Conservation (phyloP, 1,139 yeast species). For the Taiozyma sp. region DNA sequence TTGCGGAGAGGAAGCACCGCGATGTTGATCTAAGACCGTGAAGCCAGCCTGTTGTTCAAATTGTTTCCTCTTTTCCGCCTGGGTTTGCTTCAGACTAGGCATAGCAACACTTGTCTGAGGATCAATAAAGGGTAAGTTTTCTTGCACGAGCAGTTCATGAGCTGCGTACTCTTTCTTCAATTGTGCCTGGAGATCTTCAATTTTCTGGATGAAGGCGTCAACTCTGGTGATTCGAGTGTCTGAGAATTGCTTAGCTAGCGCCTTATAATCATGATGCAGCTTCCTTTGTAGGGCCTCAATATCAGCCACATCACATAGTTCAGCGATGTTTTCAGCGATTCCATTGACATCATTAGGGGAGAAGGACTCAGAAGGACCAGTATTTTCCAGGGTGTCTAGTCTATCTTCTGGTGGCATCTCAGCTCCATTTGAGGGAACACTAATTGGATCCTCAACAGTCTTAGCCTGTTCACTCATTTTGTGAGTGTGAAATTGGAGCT, state of each 20-base stretch:
- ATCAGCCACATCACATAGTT: constrained; percentile 11
- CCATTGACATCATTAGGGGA: neutral
- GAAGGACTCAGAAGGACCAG: neutral
- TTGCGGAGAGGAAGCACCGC: constrained; percentile 3
- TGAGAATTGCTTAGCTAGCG: constrained; percentile 25
- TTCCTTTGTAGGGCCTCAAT: constrained; percentile 22
- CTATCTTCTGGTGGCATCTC: neutral
- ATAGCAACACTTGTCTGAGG: constrained; percentile 9
- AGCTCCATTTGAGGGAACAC: neutral
- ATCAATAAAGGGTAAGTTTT: constrained; percentile 11
- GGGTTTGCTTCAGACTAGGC: neutral
- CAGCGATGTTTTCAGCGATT: constrained; percentile 5
- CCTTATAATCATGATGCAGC: constrained; percentile 26
- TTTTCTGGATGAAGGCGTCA: constrained; percentile 25
- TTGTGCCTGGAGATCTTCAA: constrained; percentile 18
- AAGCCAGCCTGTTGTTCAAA: constrained; percentile 1
- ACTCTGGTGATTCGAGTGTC: constrained; percentile 25
- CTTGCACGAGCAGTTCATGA: constrained; percentile 7
- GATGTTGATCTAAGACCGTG: constrained; percentile 1
- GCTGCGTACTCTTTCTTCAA: constrained; percentile 7
- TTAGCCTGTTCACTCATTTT: neutral
- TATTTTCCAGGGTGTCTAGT: neutral
- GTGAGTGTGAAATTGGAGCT: neutral
- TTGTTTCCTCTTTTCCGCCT: neutral
- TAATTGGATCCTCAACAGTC: neutral